Evolutionary conservation across 345 rosid species (phyloP).

Genomic region (Iberis pinnata): DNA sequence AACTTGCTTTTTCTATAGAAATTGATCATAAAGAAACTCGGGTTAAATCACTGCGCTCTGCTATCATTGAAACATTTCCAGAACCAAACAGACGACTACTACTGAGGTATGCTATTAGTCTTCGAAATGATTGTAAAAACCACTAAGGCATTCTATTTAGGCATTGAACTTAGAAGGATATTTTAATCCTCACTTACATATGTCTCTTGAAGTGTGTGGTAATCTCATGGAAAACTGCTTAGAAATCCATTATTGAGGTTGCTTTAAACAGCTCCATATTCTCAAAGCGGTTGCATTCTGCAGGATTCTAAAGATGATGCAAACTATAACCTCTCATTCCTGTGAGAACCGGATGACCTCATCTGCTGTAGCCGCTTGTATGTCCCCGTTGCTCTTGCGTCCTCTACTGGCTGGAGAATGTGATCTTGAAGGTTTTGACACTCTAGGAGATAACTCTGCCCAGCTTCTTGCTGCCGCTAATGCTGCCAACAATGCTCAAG

Average conservation of each 20-base stretch:
- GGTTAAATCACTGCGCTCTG: slow-evolving; percentile 67
- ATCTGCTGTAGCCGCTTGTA: slow-evolving; percentile 99
- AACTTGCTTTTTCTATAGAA: slow-evolving; percentile 38
- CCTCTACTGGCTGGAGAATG: slow-evolving; percentile 97
- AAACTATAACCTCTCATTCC: slow-evolving; percentile 66
- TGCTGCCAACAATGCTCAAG: slow-evolving; percentile 96
- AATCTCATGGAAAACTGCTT: slow-evolving; percentile 13
- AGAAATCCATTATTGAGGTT: neutral
- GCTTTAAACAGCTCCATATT: slow-evolving; percentile 12
- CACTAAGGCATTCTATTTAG: neutral
- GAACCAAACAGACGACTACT: slow-evolving; percentile 91
- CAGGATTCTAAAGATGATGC: slow-evolving; percentile 96
- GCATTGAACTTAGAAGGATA: slow-evolving; percentile 2
- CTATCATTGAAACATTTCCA: slow-evolving; percentile 81
- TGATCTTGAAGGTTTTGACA: slow-evolving; percentile 83
- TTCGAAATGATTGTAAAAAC: neutral
- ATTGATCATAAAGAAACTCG: slow-evolving; percentile 85
- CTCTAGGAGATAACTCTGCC: slow-evolving; percentile 74
- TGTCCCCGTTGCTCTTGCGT: slow-evolving; percentile 94
- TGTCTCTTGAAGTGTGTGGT: neutral
- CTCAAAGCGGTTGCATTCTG: slow-evolving; percentile 26
- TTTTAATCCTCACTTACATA: neutral
- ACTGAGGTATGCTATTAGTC: slow-evolving; percentile 48
- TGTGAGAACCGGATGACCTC: slow-evolving; percentile 84
- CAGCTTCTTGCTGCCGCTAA: slow-evolving; percentile 99